These are phyloP conservation scores for Pseudogymnoascus sp. DNA, from an alignment of 2,329 filamentous ascomycete genomes.

Conservation along the genomic window DNA sequence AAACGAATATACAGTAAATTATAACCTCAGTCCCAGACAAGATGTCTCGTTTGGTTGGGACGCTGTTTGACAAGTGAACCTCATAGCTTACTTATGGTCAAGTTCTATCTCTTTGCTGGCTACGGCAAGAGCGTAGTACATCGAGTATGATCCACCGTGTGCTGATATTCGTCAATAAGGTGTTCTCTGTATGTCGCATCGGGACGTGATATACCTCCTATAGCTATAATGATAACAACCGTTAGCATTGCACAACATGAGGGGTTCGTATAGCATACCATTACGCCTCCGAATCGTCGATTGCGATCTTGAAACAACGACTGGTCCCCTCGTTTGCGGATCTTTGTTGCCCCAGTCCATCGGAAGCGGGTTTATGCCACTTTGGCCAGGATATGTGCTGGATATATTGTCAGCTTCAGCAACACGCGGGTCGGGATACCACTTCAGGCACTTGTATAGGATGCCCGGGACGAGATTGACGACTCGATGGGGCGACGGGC, in stretches of 20 bases:
- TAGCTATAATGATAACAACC: conserved; percentile 32
- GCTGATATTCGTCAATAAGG: conserved; percentile 48
- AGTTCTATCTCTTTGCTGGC: conserved; percentile 80
- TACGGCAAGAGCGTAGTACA: conserved; percentile 89
- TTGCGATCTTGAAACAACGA: conserved; percentile 71
- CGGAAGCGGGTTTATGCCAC: conserved; percentile 82
- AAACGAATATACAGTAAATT: conserved; percentile 9
- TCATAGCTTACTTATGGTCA: conserved; percentile 54
- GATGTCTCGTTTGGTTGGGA: background rate
- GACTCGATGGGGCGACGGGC: background rate
- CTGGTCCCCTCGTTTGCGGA: conserved; percentile 67
- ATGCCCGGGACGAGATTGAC: background rate
- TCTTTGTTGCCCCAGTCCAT: conserved; percentile 82
- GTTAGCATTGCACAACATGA: conserved; percentile 20
- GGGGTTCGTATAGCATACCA: conserved; percentile 41
- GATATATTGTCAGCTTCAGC: conserved; percentile 7
- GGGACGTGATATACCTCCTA: conserved; percentile 42
- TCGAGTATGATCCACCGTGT: conserved; percentile 86
- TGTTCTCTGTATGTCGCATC: conserved; percentile 7
- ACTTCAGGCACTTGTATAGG: background rate
- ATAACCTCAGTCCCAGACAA: background rate
- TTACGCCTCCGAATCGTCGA: conserved; percentile 74
- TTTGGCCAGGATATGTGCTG: conserved; percentile 84
- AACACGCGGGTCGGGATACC: conserved; percentile 1
- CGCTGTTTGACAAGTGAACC: background rate